These are phyloP conservation scores for Hypoxylon sp. DNA, from an alignment of 2,329 filamentous ascomycete species.

Conservation along the genomic window DNA sequence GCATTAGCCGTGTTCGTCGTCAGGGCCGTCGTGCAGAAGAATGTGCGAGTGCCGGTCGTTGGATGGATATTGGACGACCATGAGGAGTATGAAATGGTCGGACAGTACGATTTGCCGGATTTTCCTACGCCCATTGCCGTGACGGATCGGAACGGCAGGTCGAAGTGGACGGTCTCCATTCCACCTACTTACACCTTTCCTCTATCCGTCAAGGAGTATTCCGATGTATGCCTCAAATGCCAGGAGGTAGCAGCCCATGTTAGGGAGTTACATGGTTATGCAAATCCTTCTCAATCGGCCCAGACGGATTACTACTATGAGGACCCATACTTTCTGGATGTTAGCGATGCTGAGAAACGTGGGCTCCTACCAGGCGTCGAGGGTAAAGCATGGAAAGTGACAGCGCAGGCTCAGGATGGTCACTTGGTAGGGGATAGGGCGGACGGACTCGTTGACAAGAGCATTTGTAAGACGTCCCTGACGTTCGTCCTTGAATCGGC, in stretches of 20 bases:
- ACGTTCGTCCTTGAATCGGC: slow-evolving; percentile 83
- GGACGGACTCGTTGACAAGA: slow-evolving; percentile 61
- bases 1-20: slow-evolving; percentile 67
- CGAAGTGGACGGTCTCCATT: slow-evolving; percentile 87
- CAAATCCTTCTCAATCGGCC: slow-evolving; percentile 61
- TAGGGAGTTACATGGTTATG: slow-evolving; percentile 64
- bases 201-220: slow-evolving; percentile 75
- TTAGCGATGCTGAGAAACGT: slow-evolving; percentile 76
- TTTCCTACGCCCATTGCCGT: slow-evolving; percentile 81
- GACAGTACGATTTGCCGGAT: slow-evolving; percentile 75
- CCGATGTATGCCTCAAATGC: slow-evolving; percentile 77
- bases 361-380: slow-evolving; percentile 71
- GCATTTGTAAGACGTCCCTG: slow-evolving; percentile 78
- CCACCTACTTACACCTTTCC: slow-evolving; percentile 78
- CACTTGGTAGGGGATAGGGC: slow-evolving; percentile 65
- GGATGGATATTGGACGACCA: slow-evolving; percentile 59
- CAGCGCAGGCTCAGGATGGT: slow-evolving; percentile 50
- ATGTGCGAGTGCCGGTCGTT: slow-evolving; percentile 54
- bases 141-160: slow-evolving; percentile 73
- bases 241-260: slow-evolving; percentile 74
- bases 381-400: slow-evolving; percentile 58
- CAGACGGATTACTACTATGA: slow-evolving; percentile 70
- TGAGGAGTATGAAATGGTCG: slow-evolving; percentile 76
- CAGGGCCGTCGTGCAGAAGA: slow-evolving; percentile 54
- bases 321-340: slow-evolving; percentile 81